Evolutionary conservation across 2,329 filamentous ascomycete species (phyloP).

Genomic region (Ploettnerulaceae sp.): DNA sequence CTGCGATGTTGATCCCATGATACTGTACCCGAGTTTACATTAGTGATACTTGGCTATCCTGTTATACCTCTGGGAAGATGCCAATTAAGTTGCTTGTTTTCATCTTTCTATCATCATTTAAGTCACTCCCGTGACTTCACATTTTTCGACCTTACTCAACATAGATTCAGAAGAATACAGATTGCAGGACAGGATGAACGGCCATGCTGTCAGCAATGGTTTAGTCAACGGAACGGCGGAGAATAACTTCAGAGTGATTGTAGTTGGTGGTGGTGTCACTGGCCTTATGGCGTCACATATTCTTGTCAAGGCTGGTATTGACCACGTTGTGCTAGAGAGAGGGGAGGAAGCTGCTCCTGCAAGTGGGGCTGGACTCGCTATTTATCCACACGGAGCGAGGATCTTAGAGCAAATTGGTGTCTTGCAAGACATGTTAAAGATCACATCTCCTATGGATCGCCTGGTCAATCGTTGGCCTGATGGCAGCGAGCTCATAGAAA

Average conservation of each 20-base stretch:
- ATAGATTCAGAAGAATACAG: too few species aligned
- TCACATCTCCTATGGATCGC: not conserved
- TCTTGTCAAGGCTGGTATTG: slow-evolving; percentile 11
- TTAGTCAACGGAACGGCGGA: too few species aligned
- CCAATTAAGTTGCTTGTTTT: too few species aligned
- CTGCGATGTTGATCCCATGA: too few species aligned
- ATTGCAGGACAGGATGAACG: too few species aligned
- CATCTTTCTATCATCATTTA: too few species aligned
- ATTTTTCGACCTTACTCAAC: too few species aligned
- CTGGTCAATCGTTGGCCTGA: not conserved
- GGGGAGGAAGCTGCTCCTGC: slow-evolving; percentile 39
- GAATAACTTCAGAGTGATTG: slow-evolving; percentile 1
- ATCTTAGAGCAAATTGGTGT: slow-evolving; percentile 46
- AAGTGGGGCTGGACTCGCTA: slow-evolving; percentile 42
- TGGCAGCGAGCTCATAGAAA: not conserved
- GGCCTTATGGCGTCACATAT: slow-evolving; percentile 15
- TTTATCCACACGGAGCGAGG: slow-evolving; percentile 39
- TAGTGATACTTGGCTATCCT: too few species aligned
- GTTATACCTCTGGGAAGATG: too few species aligned
- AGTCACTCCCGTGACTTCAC: too few species aligned
- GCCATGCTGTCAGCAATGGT: too few species aligned
- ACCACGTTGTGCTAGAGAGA: slow-evolving; percentile 24
- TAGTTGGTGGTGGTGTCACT: slow-evolving; percentile 2
- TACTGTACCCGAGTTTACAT: too few species aligned
- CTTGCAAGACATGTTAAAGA: not conserved